Conservation (phyloP, 2,329 filamentous ascomycete species). For the Botrytis squamosa region DNA sequence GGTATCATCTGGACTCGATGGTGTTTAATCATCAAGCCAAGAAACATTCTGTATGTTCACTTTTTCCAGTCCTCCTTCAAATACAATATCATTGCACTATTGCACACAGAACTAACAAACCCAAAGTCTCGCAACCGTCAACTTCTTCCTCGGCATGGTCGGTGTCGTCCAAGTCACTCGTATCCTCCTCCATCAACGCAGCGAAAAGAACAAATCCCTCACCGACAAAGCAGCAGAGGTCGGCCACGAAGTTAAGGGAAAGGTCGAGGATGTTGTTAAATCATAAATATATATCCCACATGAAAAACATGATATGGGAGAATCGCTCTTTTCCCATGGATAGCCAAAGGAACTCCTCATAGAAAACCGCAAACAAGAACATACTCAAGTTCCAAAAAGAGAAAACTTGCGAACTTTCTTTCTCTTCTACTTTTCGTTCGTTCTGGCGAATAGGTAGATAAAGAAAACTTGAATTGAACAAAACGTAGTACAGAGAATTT, state of each 20-base stretch:
- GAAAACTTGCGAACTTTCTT: not conserved
- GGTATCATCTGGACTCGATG: constrained; percentile 97
- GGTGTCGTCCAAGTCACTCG: constrained; percentile 79
- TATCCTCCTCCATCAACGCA: constrained; percentile 65
- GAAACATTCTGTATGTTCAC: constrained; percentile 75
- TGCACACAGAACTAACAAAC: constrained; percentile 3
- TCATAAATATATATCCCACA: constrained; percentile 30
- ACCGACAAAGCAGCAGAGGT: constrained; percentile 30
- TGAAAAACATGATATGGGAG: not conserved
- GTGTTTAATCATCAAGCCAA: constrained; percentile 95
- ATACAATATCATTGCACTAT: not conserved
- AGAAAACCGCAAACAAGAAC: not conserved
- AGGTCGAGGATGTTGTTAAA: constrained; percentile 42
- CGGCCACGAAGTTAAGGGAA: constrained; percentile 28
- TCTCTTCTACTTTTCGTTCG: not conserved
- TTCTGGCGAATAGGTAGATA: not conserved
- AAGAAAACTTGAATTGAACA: not conserved
- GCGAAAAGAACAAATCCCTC: constrained; percentile 52
- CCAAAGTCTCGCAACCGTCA: constrained; percentile 80
- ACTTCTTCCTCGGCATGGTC: constrained; percentile 94
- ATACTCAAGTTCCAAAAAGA: not conserved
- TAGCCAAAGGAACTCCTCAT: not conserved
- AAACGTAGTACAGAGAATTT: not conserved
- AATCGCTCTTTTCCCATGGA: not conserved
- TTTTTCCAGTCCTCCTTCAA: constrained; percentile 23